Conservation (phyloP, 352 stramenopile genomes). For the Albugo laibachii region DNA sequence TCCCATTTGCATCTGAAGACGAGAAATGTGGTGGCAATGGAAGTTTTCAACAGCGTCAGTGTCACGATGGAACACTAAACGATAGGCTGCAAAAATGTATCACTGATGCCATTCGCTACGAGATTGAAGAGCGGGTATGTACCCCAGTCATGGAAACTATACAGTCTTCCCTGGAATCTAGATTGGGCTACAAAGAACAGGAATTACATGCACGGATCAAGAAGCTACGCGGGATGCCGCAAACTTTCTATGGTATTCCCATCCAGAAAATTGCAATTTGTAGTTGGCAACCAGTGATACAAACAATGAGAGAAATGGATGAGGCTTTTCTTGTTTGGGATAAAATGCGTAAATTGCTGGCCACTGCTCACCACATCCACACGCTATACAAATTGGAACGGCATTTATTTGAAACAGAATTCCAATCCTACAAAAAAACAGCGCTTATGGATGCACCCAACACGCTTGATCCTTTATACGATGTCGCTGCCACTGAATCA, state of each 20-base stretch:
- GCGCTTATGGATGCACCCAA: slow-evolving; percentile 5
- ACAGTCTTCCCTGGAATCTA: slow-evolving; percentile 18
- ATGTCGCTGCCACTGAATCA: no score
- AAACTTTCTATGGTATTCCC: slow-evolving; percentile 67
- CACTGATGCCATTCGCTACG: slow-evolving; percentile 63
- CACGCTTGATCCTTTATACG: no score
- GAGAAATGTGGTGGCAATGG: slow-evolving; percentile 21
- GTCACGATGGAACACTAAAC: slow-evolving; percentile 4
- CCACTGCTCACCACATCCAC: slow-evolving; percentile 52
- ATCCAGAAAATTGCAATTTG: slow-evolving; percentile 58
- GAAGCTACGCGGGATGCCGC: slow-evolving; percentile 41
- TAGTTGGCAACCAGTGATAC: slow-evolving; percentile 49
- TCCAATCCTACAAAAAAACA: not conserved
- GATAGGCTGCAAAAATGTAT: slow-evolving; percentile 57
- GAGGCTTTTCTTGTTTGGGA: slow-evolving; percentile 56
- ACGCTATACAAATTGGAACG: slow-evolving; percentile 40
- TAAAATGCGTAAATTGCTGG: slow-evolving; percentile 69
- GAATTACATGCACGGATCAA: slow-evolving; percentile 48
- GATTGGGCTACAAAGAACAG: slow-evolving; percentile 42
- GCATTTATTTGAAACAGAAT: slow-evolving; percentile 11
- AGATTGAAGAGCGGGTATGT: slow-evolving; percentile 64
- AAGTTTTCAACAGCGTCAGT: slow-evolving; percentile 23
- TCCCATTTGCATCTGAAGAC: no score
- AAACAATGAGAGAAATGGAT: slow-evolving; percentile 65
- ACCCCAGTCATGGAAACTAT: slow-evolving; percentile 46